phyloP scores from a whole-genome alignment of 345 rosid species.

The Excoecaria agallocha region DNA sequence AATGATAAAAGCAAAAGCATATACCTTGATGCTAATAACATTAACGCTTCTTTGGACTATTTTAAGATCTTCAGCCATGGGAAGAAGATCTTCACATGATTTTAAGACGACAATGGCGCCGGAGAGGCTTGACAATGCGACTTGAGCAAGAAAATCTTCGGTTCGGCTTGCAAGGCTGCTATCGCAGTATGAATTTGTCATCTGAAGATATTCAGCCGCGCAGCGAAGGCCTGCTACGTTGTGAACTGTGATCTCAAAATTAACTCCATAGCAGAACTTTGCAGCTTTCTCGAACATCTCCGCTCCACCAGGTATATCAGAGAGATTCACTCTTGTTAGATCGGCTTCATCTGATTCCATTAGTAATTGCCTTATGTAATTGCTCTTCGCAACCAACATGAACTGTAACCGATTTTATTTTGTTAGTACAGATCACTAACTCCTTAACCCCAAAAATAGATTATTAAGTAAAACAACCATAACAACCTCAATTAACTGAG shows the following conservation, averaged over 20 bases:
- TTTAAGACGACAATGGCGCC: constrained; percentile 76
- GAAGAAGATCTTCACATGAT: constrained; percentile 77
- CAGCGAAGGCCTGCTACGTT: too few relatives aligned
- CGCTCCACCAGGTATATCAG: too few relatives aligned
- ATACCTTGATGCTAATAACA: constrained; percentile 57
- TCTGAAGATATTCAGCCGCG: too few relatives aligned
- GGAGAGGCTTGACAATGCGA: too few relatives aligned
- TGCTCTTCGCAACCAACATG: constrained; percentile 90
- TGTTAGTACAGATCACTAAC: neutral
- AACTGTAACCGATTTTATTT: constrained; percentile 41
- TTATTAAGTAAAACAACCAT: neutral
- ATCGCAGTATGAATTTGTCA: too few relatives aligned
- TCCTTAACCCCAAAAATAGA: neutral
- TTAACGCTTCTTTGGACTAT: constrained; percentile 73
- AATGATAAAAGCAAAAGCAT: too few relatives aligned
- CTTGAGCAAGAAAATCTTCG: too few relatives aligned
- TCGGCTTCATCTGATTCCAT: constrained; percentile 65
- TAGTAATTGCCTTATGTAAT: constrained; percentile 71
- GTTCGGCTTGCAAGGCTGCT: too few relatives aligned
- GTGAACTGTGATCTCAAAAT: too few relatives aligned
- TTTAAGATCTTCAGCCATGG: constrained; percentile 63
- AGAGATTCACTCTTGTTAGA: too few relatives aligned
- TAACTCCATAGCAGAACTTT: too few relatives aligned
- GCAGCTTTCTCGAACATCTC: too few relatives aligned
- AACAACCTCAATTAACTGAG: neutral